Evolutionary conservation across 1,284 basidiomycete species (phyloP), one percentile per base, ranked within the genome.

Genomic region (Mixia osmundae): DNA sequence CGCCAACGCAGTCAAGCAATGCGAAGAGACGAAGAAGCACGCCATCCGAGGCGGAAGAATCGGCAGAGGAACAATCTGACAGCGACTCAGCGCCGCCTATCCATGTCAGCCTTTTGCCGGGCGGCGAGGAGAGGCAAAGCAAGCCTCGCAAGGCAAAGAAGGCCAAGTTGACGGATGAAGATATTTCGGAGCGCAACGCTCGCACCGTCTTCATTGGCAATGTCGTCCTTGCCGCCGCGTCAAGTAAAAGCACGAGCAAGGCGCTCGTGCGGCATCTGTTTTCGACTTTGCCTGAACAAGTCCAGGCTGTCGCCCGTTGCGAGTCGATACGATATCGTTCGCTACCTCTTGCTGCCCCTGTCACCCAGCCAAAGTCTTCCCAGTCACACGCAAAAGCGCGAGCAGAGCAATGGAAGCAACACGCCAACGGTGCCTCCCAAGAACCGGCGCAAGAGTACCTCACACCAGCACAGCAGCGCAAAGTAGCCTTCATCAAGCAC

Each of bases 161-260:
- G n/a, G n/a, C n/a, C n/a, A n/a, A n/a, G n/a, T n/a, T n/a, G n/a
- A n/a, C n/a, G n/a, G n/a, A n/a, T n/a, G n/a, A n/a, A n/a, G n/a
- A n/a, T n/a, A n/a, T n/a, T n/a, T n/a, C n/a, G n/a, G n/a, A n/a
- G 18, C 25, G 33, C 34, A 72, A 91, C 51, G 63, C 67, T 14
- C 68, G 87, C 20, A 91, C 87, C 2, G 62, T 94, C 35, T 97
- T 95, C 53, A 58, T 97, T n/a, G 89, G 89, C 8, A 95, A 95
- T 53, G 60, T 95, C 0, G 68, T 73, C 3, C 61, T 77, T 2
- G 71, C 76, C 4, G 68, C 76, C 6, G 72, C 70, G 12, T 74
- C 75, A 38, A 71, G 67, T 48, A 73, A 71, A 55, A 39, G 54
- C 1, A 31, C 51, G 14, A 51, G 51, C 35, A 58, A 57, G 43